Percentiles rank a stretch among this genome's conserved stretches.
Conservation (phyloP, 768 basidiomycete species). For the Gymnopilus junonius region DNA sequence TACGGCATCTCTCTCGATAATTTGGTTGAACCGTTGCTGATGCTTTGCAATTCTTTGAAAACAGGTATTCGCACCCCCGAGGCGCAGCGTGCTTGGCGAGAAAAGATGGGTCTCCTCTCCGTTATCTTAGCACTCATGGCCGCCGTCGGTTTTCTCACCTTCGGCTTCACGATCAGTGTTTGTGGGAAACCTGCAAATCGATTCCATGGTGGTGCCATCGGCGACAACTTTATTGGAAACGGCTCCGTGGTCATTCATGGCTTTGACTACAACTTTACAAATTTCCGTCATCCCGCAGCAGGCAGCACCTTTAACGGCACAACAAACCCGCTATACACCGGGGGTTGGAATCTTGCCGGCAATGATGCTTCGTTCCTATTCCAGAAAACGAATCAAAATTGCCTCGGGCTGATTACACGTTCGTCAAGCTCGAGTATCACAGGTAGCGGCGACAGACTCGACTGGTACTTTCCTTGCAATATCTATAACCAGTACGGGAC, state of each 20-base stretch:
- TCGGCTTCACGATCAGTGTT: conserved; percentile 94
- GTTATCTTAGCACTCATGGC: conserved; percentile 88
- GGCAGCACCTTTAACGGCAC: conserved; percentile 72
- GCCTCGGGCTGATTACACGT: conserved; percentile 75
- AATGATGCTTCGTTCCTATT: conserved; percentile 95
- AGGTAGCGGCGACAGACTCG: conserved; percentile 59
- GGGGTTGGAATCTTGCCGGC: conserved; percentile 77
- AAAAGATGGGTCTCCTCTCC: conserved; percentile 92
- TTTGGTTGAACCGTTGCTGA: background rate
- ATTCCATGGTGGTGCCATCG: conserved; percentile 79
- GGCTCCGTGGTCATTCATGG: conserved; percentile 94
- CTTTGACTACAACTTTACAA: conserved; percentile 88
- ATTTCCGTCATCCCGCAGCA: conserved; percentile 82
- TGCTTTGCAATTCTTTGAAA: conserved; percentile 5
- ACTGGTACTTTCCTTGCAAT: conserved; percentile 99
- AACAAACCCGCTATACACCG: conserved; percentile 82
- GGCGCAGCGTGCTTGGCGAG: conserved; percentile 95
- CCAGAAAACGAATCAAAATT: conserved; percentile 88
- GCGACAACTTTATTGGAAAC: conserved; percentile 69
- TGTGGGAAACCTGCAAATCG: conserved; percentile 88
- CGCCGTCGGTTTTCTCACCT: conserved; percentile 95
- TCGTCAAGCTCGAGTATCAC: conserved; percentile 74
- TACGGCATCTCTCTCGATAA: conserved; percentile 42
- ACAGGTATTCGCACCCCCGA: conserved; percentile 89
- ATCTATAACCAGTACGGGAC: conserved; percentile 75